phyloP scores from a whole-genome alignment of 192 early-diverging fungal species.

The Obelidium mucronatum region DNA sequence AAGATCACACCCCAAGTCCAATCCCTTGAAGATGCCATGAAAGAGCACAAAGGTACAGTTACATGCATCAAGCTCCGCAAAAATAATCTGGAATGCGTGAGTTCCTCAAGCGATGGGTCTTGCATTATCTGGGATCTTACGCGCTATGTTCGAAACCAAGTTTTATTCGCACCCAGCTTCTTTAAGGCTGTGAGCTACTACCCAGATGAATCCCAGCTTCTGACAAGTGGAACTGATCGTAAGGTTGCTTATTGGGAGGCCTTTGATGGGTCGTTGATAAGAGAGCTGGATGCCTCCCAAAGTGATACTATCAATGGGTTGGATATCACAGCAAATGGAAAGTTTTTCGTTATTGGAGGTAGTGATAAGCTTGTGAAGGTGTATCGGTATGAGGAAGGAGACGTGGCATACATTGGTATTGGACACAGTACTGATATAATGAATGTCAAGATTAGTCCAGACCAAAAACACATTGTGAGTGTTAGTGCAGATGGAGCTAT shows the following conservation, averaged over 20 bases:
- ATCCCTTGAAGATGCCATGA: slow-evolving; percentile 60
- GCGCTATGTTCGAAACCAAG: slow-evolving; percentile 68
- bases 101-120: slow-evolving; percentile 59
- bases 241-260: slow-evolving; percentile 73
- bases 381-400: slow-evolving; percentile 68
- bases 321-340: slow-evolving; percentile 60
- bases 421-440: slow-evolving; percentile 69
- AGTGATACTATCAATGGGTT: slow-evolving; percentile 67
- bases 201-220: slow-evolving; percentile 64
- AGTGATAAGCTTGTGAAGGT: slow-evolving; percentile 69
- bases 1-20: slow-evolving; percentile 52
- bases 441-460: slow-evolving; percentile 64
- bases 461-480: slow-evolving; percentile 54
- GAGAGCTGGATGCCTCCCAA: slow-evolving; percentile 66
- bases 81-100: slow-evolving; percentile 67
- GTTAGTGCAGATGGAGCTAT: slow-evolving; percentile 63
- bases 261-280: slow-evolving; percentile 64
- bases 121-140: slow-evolving; percentile 69
- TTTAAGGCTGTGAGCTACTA: slow-evolving; percentile 65
- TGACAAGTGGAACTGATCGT: slow-evolving; percentile 66
- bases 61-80: slow-evolving; percentile 67
- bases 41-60: slow-evolving; percentile 70
- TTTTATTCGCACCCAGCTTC: slow-evolving; percentile 66
- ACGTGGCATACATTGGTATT: slow-evolving; percentile 58
- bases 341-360: slow-evolving; percentile 64